Conservation (phyloP, 176 grass and related monocot species). For the Aegilops speltoides region DNA sequence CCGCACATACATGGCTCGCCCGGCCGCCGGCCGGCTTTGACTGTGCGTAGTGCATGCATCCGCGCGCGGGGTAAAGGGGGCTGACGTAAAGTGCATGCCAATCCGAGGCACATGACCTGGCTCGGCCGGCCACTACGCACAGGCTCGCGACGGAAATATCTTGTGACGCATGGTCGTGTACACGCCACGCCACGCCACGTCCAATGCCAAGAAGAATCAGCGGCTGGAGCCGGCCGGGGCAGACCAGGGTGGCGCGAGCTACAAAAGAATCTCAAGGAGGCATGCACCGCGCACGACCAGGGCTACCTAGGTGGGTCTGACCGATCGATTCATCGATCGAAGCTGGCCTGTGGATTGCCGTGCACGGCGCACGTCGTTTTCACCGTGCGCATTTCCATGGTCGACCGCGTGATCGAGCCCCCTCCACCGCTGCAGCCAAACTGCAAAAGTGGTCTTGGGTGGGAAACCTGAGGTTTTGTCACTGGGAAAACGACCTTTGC, state of each 20-base stretch:
- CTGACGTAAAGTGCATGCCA: background rate
- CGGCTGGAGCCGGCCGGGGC: background rate
- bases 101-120: background rate
- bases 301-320: background rate
- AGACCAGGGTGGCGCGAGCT: slow-evolving; percentile 15
- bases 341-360: background rate
- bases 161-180: slow-evolving; percentile 2
- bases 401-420: background rate
- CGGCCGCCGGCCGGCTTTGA: too few species aligned
- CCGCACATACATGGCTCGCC: too few species aligned
- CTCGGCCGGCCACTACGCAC: background rate
- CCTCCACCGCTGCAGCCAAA: background rate
- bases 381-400: slow-evolving; percentile 3
- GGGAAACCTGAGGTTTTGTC: background rate
- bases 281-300: background rate
- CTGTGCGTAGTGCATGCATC: too few species aligned
- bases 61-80: too few species aligned
- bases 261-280: slow-evolving; percentile 2
- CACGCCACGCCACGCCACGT: background rate
- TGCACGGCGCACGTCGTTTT: background rate
- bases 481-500: background rate
- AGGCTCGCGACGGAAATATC: background rate
- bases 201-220: background rate
- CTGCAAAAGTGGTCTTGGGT: background rate
- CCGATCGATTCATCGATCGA: background rate